Conservation (phyloP, 768 basidiomycete genomes). For the Termitomyces sp. region DNA sequence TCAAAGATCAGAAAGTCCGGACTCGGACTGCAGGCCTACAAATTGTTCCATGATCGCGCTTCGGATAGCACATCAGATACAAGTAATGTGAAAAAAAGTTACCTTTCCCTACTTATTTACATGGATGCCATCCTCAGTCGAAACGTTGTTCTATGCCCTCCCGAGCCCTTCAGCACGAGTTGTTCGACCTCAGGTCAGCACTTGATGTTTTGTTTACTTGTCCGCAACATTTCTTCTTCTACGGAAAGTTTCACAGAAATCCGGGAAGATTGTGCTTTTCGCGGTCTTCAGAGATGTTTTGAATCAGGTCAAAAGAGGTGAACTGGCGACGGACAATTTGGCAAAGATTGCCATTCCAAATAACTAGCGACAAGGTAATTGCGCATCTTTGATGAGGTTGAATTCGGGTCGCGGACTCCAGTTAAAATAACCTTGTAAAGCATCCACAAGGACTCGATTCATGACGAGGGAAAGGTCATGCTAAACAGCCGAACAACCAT, state of each 20-base stretch:
- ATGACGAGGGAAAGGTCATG: too few relatives aligned
- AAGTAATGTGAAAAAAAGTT: background rate
- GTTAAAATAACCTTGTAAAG: too few relatives aligned
- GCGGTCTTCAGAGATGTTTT: constrained; percentile 1
- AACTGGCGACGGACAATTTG: constrained; percentile 7
- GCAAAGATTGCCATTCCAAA: background rate
- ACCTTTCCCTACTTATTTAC: background rate
- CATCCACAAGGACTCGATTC: too few relatives aligned
- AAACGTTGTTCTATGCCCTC: constrained; percentile 71
- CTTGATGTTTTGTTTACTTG: background rate
- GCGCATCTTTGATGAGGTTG: too few relatives aligned
- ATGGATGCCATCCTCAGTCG: constrained; percentile 15
- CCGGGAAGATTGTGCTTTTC: constrained; percentile 9
- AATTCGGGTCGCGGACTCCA: too few relatives aligned
- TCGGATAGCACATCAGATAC: constrained; percentile 3
- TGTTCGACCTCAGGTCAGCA: constrained; percentile 59
- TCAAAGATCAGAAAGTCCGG: constrained; percentile 3
- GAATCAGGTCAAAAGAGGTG: constrained; percentile 3
- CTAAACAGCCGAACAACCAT: too few relatives aligned
- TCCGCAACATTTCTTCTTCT: background rate
- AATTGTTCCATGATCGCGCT: constrained; percentile 33
- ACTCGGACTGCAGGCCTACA: constrained; percentile 45
- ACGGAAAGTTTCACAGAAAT: constrained; percentile 1
- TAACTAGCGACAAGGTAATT: background rate
- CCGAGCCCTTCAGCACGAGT: constrained; percentile 77